Base-by-base conservation (phyloP, 2,329 filamentous ascomycete species). In the Sporothrix globosa region DNA sequence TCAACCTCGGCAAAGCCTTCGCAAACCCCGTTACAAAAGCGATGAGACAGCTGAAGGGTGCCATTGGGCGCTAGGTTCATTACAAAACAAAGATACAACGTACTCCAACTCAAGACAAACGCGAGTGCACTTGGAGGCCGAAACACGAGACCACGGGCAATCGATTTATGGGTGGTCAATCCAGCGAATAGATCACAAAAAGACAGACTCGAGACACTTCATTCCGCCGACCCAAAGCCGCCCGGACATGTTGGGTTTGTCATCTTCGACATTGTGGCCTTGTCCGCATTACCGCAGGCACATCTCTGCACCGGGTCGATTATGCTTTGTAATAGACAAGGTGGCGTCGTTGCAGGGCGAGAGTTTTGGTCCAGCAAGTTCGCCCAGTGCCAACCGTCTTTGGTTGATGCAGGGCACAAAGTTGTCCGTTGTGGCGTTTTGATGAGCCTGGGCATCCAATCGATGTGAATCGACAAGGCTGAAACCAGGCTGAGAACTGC, bases 1-100 rank as follows among this genome's bases (percentile, higher is more conserved):
- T 14, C 41, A 54, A 67, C 65, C 65, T 67, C 65, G 65, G 65
- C 14, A 46, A 67, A 67, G 4, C 30, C 30, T 11, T 24, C 58
- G 30, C 24, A 50, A 50, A 50, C 2, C 13, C 30, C 3, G 11
- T 11, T 21, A 50, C 7, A 21, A 50, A 17, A 50, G 54, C 54
- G 30, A 58, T 39, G 54, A 27, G 44, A 27, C 13, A 21, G 58
- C 39, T 27, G 34, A 63, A 27, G 21, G 13, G 52, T 54, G 52
- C 52, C 7, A 19, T 9, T 14, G 41, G 41, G 41, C 41, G 11
- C 41, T 21, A 53, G 14, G 53, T 56, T 53, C 21, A 34, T 56
- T 17, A n/a, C 53, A 56, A 56, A 39, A n/a, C 53, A 56, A 58
- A 39, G 30, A 39, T 58, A 21, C 30, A 4, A 14, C 10, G 54